phyloP scores from a whole-genome alignment of 371 early-diverging fungal species.

The Lichtheimia hyalospora region DNA sequence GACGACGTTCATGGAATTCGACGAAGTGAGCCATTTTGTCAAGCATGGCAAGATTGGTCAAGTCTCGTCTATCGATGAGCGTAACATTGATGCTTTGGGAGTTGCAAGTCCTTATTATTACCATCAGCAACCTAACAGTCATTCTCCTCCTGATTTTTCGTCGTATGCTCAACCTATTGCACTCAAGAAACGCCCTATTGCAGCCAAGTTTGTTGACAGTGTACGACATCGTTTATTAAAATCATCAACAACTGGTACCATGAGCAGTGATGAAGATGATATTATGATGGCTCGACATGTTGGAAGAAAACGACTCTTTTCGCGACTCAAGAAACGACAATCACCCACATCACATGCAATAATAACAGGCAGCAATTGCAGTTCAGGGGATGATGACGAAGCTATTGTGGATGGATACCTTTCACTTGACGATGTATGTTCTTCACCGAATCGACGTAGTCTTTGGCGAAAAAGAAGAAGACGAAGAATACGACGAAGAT shows the following conservation, averaged over 20 bases:
- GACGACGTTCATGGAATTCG: constrained; percentile 19
- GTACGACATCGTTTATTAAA: constrained; percentile 9
- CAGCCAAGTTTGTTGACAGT: constrained; percentile 7
- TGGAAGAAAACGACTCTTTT: too few species aligned
- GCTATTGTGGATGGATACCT: constrained; percentile 4
- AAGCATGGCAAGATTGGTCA: constrained; percentile 14
- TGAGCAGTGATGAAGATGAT: background rate
- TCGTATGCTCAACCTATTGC: background rate
- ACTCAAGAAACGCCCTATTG: constrained; percentile 7
- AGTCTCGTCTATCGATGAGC: constrained; percentile 2
- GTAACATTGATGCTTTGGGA: constrained; percentile 5
- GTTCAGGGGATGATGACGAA: background rate
- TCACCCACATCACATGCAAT: too few species aligned
- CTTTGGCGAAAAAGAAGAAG: background rate
- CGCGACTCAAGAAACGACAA: too few species aligned
- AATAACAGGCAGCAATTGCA: background rate
- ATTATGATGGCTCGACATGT: background rate
- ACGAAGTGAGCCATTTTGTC: constrained; percentile 22
- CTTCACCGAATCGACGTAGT: too few species aligned
- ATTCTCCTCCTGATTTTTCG: background rate
- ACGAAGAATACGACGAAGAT: background rate
- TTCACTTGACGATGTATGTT: constrained; percentile 2
- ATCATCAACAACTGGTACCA: constrained; percentile 5
- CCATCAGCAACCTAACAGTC: constrained; percentile 1
- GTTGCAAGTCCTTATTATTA: constrained; percentile 2